A percentile compares a stretch with the other conserved stretches of the same genome.
Evolutionary conservation across 83 land plant species (phyloP).

Genomic region (Picea abies): DNA sequence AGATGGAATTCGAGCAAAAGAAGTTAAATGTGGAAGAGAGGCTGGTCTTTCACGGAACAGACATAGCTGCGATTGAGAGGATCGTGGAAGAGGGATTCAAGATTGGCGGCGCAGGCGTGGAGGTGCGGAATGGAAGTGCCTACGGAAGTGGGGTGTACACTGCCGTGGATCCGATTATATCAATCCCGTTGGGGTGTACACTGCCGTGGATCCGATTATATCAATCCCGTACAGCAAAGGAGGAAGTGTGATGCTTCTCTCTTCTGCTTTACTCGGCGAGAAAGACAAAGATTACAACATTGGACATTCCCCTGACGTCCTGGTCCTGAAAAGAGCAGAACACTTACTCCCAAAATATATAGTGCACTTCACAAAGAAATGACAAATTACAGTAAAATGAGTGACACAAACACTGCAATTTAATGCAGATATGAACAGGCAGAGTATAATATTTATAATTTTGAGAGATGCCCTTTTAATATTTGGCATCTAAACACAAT

Average conservation of each 20-base stretch:
- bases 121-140: background rate
- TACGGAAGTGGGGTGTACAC: constrained; percentile 2
- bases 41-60: constrained; percentile 28
- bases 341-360: background rate
- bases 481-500: too few species aligned
- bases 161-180: too few species aligned
- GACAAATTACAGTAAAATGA: too few species aligned
- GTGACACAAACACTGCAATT: too few species aligned
- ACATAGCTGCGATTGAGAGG: constrained; percentile 18
- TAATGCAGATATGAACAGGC: too few species aligned
- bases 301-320: background rate
- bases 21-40: background rate
- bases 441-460: too few species aligned
- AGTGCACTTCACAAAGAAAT: background rate
- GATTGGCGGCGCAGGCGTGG: constrained; percentile 20
- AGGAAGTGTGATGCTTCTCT: background rate
- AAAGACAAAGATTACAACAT: background rate
- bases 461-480: too few species aligned
- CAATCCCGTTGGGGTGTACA: constrained; percentile 2
- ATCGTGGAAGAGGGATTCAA: constrained; percentile 22
- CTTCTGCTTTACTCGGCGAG: background rate
- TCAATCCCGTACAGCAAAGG: background rate
- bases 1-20: background rate
- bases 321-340: background rate
- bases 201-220: background rate